Conservation (phyloP, 2,329 filamentous ascomycete species). For the Leptographium flavum region DNA sequence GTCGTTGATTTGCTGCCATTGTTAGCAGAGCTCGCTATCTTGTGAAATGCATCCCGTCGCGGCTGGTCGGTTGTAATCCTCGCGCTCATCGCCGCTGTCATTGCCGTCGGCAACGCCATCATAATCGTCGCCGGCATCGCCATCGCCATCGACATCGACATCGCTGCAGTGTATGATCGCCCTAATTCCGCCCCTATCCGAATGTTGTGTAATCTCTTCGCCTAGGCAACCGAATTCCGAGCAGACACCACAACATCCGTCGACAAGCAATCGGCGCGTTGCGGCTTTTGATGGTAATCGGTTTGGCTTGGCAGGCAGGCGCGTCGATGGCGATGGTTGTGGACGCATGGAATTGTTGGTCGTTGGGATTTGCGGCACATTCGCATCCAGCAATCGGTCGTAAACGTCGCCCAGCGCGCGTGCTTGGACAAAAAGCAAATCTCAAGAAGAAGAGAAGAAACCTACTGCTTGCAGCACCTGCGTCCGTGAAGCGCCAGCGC, state of each 20-base stretch:
- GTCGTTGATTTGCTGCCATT: conserved; percentile 80
- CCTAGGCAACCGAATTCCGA: neutral
- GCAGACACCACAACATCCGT: no score
- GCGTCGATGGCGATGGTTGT: neutral
- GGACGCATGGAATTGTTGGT: neutral
- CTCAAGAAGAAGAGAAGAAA: conserved; percentile 18
- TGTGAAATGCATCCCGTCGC: no score
- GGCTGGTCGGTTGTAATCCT: no score
- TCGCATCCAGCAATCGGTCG: no score
- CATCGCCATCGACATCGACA: neutral
- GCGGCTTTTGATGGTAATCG: no score
- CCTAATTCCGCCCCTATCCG: neutral
- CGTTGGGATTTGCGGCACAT: no score
- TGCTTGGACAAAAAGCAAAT: no score
- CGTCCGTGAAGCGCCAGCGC: conserved; percentile 33
- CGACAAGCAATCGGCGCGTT: no score
- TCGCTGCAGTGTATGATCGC: neutral
- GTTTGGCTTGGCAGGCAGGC: neutral
- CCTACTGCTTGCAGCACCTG: conserved; percentile 74
- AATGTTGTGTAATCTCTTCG: neutral
- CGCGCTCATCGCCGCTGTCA: neutral
- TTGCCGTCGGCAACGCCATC: neutral
- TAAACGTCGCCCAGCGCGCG: no score
- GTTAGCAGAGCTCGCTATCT: conserved; percentile 1
- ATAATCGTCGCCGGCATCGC: neutral